These are phyloP conservation scores for Mitragyna speciosa DNA, from an alignment of 257 asterid genomes.

Conservation along the genomic window DNA sequence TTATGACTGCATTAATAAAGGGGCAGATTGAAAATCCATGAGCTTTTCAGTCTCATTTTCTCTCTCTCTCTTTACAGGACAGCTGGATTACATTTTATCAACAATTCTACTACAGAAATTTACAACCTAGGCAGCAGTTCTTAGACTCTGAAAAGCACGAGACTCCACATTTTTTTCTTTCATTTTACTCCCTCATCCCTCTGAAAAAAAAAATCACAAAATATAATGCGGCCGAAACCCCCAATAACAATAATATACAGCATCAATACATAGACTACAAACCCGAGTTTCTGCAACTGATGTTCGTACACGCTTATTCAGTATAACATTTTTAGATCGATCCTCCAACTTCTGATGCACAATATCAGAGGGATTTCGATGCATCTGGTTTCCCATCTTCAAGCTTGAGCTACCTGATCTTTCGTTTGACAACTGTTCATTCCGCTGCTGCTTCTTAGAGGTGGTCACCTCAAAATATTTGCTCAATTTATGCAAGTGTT, in stretches of 20 bases:
- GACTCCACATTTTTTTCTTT: too few species aligned
- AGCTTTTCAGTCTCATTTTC: neutral
- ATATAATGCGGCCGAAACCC: slow-evolving; percentile 19
- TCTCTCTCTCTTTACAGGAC: neutral
- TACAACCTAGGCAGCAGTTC: neutral
- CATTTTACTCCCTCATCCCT: neutral
- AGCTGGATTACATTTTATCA: neutral
- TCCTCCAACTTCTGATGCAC: slow-evolving; percentile 69
- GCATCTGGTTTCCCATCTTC: slow-evolving; percentile 74
- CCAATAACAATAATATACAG: slow-evolving; percentile 15
- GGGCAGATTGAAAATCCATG: neutral
- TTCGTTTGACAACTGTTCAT: slow-evolving; percentile 65
- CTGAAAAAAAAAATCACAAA: neutral
- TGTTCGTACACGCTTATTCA: slow-evolving; percentile 87
- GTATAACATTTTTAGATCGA: slow-evolving; percentile 68
- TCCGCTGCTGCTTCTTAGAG: slow-evolving; percentile 74
- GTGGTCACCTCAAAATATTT: slow-evolving; percentile 53
- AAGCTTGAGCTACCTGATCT: slow-evolving; percentile 61
- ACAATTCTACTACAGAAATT: neutral
- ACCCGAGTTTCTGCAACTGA: slow-evolving; percentile 90
- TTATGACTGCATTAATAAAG: neutral
- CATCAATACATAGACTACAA: slow-evolving; percentile 34
- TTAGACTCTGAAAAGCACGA: neutral
- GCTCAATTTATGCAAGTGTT: slow-evolving; percentile 62
- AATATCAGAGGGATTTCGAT: slow-evolving; percentile 61